Evolutionary conservation across 768 basidiomycete species (phyloP).

Genomic region (Mycena haematopus): DNA sequence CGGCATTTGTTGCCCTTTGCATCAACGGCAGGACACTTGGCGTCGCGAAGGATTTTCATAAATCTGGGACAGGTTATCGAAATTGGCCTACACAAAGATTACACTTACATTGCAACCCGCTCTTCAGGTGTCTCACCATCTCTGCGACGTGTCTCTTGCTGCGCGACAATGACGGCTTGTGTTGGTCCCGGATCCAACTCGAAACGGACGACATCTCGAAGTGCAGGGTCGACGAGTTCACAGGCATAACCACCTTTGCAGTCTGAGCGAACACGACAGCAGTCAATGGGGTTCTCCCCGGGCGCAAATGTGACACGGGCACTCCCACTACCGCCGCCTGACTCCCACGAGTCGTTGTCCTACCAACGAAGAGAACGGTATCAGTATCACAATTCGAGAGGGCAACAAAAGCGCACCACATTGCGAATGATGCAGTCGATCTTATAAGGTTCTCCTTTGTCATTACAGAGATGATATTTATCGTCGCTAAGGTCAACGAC

Average conservation of each 20-base stretch:
- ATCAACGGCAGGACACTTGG: slow-evolving; percentile 11
- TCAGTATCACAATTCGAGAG: not conserved
- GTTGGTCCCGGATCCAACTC: slow-evolving; percentile 9
- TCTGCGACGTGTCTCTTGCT: slow-evolving; percentile 5
- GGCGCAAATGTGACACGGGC: slow-evolving; percentile 5
- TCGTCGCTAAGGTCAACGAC: not conserved
- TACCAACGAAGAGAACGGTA: not conserved
- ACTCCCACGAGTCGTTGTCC: slow-evolving; percentile 19
- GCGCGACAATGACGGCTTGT: not conserved
- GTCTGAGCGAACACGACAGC: not conserved
- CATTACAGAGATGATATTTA: not conserved
- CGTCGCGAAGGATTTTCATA: not conserved
- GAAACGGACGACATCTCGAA: not conserved
- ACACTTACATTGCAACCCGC: slow-evolving; percentile 5
- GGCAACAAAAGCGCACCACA: not conserved
- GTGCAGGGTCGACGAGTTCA: not conserved
- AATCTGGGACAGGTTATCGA: slow-evolving; percentile 2
- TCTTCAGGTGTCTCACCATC: slow-evolving; percentile 14
- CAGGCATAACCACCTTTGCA: slow-evolving; percentile 7
- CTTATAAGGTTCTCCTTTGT: not conserved
- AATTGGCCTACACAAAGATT: not conserved
- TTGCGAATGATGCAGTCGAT: not conserved
- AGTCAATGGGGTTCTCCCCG: not conserved
- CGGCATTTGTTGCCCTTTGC: slow-evolving; percentile 1
- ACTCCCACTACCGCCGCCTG: not conserved